A percentile compares a stretch with the other conserved stretches of the same genome.
Conservation (phyloP, 2,329 filamentous ascomycete species). For the Diaporthe vexans region DNA sequence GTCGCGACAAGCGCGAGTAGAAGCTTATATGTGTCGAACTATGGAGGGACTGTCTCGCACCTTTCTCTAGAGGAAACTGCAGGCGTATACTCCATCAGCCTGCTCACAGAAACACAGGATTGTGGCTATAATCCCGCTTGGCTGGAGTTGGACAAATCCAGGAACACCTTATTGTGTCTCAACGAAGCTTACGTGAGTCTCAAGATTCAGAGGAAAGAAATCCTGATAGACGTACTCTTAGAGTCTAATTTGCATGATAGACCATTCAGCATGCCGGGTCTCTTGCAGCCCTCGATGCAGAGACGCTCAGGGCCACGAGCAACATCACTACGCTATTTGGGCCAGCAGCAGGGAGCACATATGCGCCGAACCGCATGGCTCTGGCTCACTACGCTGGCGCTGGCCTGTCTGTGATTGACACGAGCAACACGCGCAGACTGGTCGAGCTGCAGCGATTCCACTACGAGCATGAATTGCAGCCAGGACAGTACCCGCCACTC, state of each 20-base stretch:
- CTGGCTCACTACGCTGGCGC: not conserved
- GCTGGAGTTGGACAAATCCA: constrained; percentile 1
- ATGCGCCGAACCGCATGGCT: not conserved
- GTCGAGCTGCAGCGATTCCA: constrained; percentile 7
- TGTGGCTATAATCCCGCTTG: constrained; percentile 9
- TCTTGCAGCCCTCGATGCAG: not conserved
- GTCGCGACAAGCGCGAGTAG: not conserved
- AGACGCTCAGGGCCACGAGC: not conserved
- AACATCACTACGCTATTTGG: constrained; percentile 3
- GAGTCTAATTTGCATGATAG: not conserved
- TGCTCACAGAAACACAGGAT: not conserved
- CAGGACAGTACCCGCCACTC: constrained; percentile 2
- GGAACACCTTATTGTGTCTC: not conserved
- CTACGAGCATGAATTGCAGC: not conserved
- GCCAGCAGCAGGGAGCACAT: not conserved
- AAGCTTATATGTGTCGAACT: not conserved
- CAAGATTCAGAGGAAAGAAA: too few species aligned
- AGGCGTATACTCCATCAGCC: not conserved
- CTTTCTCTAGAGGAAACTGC: not conserved
- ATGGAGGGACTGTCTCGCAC: not conserved
- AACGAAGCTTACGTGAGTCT: constrained; percentile 21
- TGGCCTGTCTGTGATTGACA: constrained; percentile 5
- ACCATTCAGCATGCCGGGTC: not conserved
- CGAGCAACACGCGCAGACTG: not conserved
- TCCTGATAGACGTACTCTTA: accelerated